Evolutionary conservation across 352 stramenopile genomes (phyloP), one percentile per base, ranked within the genome.

Genomic region (Halophytophthora polymorphica): DNA sequence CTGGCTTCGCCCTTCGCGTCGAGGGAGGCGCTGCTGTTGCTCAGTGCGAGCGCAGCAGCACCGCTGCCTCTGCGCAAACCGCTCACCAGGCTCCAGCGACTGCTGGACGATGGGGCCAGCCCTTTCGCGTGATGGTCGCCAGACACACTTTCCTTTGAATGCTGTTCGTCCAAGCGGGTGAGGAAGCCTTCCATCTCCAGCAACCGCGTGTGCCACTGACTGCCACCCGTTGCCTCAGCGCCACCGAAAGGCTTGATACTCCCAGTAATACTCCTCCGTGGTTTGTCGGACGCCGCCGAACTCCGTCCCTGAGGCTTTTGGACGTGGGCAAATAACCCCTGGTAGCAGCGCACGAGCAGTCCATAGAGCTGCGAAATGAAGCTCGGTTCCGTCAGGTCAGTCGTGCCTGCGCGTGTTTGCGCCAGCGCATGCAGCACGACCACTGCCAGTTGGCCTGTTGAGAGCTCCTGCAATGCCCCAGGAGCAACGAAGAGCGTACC

Each of bases 341-440:
- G 71, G 21, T 88, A 91, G 52, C 75, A 88, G 7, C 66, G 69
- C 6, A 78, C 59, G 13, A 91, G 49, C 0, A 91, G 54, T 3
- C 53, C 50, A 33, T 86, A 84, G 42, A 91, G 37, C 4, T 59
- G 50, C 6, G 66, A 56, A 18, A 86, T 52, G 49, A 91, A 89
- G 10, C 52, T 25, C 11, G 76, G 73, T 15, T 80, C 65, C 1
- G 69, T 69, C 22, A 86, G 62, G 48, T 89, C 72, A 8, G 33
- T 65, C 1, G 40, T 58, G 3, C 67, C 28, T 0, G 73, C 58
- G 19, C 42, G 51, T 13, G 56, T 60, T n/a, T 73, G 58, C 3
- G 67, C 58, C 22, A 84, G 25, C n/a, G 73, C 73, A 53, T 87
- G 72, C 23, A 91, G 54, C 7, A 79, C 44, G 19, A 88, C 51